phyloP scores from a whole-genome alignment of 768 basidiomycete genomes.

The Panus rudis region DNA sequence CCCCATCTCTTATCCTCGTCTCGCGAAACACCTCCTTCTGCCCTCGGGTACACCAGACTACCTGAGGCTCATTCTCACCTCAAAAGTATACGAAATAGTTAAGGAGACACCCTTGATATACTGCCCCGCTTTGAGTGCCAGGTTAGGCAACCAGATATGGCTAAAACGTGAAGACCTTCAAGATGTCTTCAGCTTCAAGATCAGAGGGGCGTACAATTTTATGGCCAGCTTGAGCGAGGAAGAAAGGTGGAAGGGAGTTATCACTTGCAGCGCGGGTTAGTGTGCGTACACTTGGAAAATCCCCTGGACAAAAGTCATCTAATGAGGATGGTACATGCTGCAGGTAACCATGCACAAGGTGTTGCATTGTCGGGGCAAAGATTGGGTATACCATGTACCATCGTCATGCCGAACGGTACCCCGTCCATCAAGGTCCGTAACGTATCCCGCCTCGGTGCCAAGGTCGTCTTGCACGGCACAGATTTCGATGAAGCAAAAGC shows the following conservation, averaged over 20 bases:
- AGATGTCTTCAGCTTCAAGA: slow-evolving; percentile 98
- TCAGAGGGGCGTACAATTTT: slow-evolving; percentile 96
- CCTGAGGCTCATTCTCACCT: slow-evolving; percentile 78
- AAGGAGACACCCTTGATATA: slow-evolving; percentile 86
- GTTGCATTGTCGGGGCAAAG: slow-evolving; percentile 91
- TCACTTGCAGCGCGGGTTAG: slow-evolving; percentile 98
- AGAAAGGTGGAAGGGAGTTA: slow-evolving; percentile 94
- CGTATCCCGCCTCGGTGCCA: slow-evolving; percentile 90
- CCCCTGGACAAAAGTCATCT: background rate
- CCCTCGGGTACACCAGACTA: slow-evolving; percentile 75
- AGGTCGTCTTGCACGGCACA: slow-evolving; percentile 83
- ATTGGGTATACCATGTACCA: slow-evolving; percentile 91
- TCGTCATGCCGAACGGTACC: slow-evolving; percentile 95
- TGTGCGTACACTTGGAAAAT: slow-evolving; percentile 35
- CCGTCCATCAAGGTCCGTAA: slow-evolving; percentile 95
- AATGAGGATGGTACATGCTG: background rate
- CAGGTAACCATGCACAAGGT: slow-evolving; percentile 98
- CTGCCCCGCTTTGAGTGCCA: slow-evolving; percentile 79
- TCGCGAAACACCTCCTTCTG: slow-evolving; percentile 58
- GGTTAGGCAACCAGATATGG: slow-evolving; percentile 90
- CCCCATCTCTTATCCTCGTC: slow-evolving; percentile 58
- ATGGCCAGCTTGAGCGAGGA: slow-evolving; percentile 87
- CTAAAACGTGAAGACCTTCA: slow-evolving; percentile 97
- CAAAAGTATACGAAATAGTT: slow-evolving; percentile 85
- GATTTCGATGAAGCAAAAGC: slow-evolving; percentile 97